These are phyloP conservation scores for Lepiota brunneoincarnata DNA, from an alignment of 768 basidiomycete species.

Conservation along the genomic window DNA sequence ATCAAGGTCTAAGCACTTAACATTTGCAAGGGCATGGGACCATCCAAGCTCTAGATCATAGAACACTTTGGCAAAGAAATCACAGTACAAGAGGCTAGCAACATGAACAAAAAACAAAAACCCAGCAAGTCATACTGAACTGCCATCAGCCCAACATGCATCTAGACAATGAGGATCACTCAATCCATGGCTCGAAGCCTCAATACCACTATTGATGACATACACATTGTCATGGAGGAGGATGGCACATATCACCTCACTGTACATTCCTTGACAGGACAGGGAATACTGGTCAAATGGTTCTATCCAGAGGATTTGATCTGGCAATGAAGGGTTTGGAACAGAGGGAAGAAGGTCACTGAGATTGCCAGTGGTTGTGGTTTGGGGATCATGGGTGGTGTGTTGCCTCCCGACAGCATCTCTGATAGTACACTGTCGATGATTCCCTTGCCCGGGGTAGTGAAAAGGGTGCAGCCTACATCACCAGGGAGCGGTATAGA, in stretches of 20 bases:
- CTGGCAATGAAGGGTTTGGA: background rate
- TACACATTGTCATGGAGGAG: background rate
- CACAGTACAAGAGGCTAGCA: too few species aligned
- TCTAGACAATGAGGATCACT: background rate
- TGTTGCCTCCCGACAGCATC: too few species aligned
- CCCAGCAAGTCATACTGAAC: background rate
- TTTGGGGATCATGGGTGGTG: background rate
- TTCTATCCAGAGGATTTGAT: background rate
- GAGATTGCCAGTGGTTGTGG: background rate
- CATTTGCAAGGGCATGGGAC: too few species aligned
- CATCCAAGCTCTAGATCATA: too few species aligned
- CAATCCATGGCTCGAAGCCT: background rate
- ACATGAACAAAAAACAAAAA: background rate
- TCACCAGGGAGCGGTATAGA: background rate
- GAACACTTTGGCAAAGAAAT: too few species aligned
- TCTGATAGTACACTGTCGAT: background rate
- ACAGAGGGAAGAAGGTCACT: background rate
- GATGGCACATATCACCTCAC: background rate
- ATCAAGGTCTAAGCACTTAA: too few species aligned
- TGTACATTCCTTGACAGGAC: background rate
- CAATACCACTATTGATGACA: background rate
- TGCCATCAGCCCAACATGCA: background rate
- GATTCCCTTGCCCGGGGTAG: background rate
- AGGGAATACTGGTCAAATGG: constrained; percentile 4
- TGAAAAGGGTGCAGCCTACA: too few species aligned